Percentiles rank a stretch among this genome's conserved stretches.
Evolutionary conservation across 805 yeast genomes (phyloP).

Genomic region (Suhomyces faveliae): DNA sequence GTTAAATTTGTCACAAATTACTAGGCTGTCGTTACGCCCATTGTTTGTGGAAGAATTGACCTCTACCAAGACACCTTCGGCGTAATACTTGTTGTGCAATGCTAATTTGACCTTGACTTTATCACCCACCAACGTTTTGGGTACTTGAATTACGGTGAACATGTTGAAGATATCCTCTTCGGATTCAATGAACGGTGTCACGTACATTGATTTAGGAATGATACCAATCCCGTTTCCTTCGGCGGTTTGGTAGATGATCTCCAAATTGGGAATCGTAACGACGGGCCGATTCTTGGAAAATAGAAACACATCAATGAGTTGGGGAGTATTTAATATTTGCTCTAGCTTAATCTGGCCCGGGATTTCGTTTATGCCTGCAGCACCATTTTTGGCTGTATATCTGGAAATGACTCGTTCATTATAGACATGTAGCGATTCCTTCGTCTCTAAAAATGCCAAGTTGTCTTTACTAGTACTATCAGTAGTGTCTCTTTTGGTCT

Average conservation of each 20-base stretch:
- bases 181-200: constrained; percentile 11
- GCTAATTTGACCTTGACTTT: constrained; percentile 26
- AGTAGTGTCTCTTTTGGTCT: constrained; percentile 30
- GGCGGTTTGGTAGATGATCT: constrained; percentile 25
- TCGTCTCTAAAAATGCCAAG: constrained; percentile 25
- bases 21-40: constrained; percentile 24
- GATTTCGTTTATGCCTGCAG: background rate
- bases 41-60: constrained; percentile 11
- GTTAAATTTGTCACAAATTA: constrained; percentile 35
- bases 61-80: constrained; percentile 28
- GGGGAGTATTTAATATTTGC: constrained; percentile 19
- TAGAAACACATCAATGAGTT: constrained; percentile 23
- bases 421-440: constrained; percentile 16
- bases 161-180: constrained; percentile 13
- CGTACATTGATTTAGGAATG: constrained; percentile 22
- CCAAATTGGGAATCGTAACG: constrained; percentile 11
- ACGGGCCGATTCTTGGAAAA: constrained; percentile 22
- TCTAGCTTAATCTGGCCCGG: constrained; percentile 7
- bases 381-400: background rate
- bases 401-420: background rate
- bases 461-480: constrained; percentile 29
- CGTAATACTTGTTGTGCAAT: constrained; percentile 29
- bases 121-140: constrained; percentile 42
- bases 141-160: constrained; percentile 30
- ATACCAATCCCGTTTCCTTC: constrained; percentile 41